These are phyloP conservation scores for Vanderwaltozyma yarrowii DNA, from an alignment of 805 yeast genomes.

Conservation along the genomic window DNA sequence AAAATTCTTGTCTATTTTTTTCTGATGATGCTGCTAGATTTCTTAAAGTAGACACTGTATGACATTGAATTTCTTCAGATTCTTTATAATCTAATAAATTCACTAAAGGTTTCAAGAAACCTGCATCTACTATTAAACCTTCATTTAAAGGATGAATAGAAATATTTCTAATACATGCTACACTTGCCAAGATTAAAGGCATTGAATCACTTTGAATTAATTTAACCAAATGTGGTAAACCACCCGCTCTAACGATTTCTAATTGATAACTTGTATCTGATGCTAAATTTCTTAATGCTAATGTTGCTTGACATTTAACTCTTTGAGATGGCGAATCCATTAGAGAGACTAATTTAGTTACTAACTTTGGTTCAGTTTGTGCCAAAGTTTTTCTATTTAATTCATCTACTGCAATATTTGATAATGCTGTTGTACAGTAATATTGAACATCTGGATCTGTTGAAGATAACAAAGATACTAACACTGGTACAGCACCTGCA, in stretches of 20 bases:
- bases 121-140: slow-evolving; percentile 92
- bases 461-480: slow-evolving; percentile 75
- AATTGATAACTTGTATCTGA: slow-evolving; percentile 93
- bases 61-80: slow-evolving; percentile 95
- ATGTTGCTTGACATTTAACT: slow-evolving; percentile 96
- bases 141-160: slow-evolving; percentile 96
- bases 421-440: slow-evolving; percentile 94
- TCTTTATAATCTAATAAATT: slow-evolving; percentile 72
- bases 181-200: slow-evolving; percentile 90
- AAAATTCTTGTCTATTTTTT: slow-evolving; percentile 79
- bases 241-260: slow-evolving; percentile 92
- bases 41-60: slow-evolving; percentile 91
- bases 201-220: slow-evolving; percentile 82
- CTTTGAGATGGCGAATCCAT: slow-evolving; percentile 93
- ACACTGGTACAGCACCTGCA: slow-evolving; percentile 96
- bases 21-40: slow-evolving; percentile 94
- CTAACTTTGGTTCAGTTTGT: slow-evolving; percentile 86
- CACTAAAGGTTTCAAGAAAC: slow-evolving; percentile 87
- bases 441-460: slow-evolving; percentile 95
- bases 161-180: slow-evolving; percentile 94
- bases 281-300: slow-evolving; percentile 91
- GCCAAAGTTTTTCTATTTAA: slow-evolving; percentile 78
- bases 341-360: slow-evolving; percentile 72
- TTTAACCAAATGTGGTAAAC: slow-evolving; percentile 86
- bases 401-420: slow-evolving; percentile 96